phyloP scores from a whole-genome alignment of 805 yeast species.

The Hanseniaspora guilliermondii region DNA sequence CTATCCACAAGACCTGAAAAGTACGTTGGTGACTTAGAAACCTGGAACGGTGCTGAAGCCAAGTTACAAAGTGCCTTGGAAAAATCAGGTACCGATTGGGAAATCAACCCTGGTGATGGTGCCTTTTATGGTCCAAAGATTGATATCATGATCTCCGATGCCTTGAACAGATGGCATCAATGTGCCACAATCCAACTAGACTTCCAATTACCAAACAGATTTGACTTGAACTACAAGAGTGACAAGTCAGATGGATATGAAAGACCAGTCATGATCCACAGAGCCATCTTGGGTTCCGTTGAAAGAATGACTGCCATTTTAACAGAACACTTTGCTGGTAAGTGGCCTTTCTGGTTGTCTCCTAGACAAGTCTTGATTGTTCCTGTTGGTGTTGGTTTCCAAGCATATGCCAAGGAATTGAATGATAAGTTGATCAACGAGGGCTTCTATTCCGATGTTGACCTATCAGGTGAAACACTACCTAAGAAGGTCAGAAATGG shows the following conservation, averaged over 20 bases:
- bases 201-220: slow-evolving; percentile 93
- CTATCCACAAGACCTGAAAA: slow-evolving; percentile 95
- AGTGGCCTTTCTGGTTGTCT: slow-evolving; percentile 99
- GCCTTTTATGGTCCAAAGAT: slow-evolving; percentile 94
- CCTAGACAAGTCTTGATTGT: slow-evolving; percentile 95
- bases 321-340: slow-evolving; percentile 96
- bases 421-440: slow-evolving; percentile 53
- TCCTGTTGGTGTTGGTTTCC: slow-evolving; percentile 91
- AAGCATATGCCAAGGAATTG: slow-evolving; percentile 77
- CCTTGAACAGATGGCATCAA: slow-evolving; percentile 92
- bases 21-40: slow-evolving; percentile 83
- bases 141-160: slow-evolving; percentile 90
- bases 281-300: slow-evolving; percentile 95
- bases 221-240: slow-evolving; percentile 76
- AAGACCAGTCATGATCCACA: slow-evolving; percentile 98
- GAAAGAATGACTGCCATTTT: slow-evolving; percentile 98
- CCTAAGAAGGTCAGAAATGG: slow-evolving; percentile 98
- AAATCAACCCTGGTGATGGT: slow-evolving; percentile 92
- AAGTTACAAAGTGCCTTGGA: slow-evolving; percentile 74
- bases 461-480: slow-evolving; percentile 86
- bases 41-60: slow-evolving; percentile 86
- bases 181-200: slow-evolving; percentile 98
- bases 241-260: slow-evolving; percentile 46
- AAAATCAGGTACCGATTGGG: slow-evolving; percentile 84
- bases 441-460: slow-evolving; percentile 87